Conservation (phyloP, 805 yeast species). For the Candida chauliodis region DNA sequence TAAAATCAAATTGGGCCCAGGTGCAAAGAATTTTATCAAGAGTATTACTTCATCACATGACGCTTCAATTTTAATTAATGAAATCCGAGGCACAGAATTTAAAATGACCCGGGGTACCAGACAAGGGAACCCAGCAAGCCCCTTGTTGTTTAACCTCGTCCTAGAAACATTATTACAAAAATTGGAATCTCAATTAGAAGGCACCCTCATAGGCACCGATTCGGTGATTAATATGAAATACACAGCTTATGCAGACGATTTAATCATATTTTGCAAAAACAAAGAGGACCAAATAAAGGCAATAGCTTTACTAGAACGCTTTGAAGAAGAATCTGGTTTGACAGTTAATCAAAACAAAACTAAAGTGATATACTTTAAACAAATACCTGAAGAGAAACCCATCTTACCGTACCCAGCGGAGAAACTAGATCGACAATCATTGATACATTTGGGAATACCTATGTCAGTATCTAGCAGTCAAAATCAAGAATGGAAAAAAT, state of each 20-base stretch:
- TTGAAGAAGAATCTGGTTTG: slow-evolving; percentile 1
- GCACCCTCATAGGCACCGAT: not conserved
- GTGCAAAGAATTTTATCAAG: not conserved
- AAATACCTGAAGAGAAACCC: too few species aligned
- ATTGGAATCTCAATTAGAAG: slow-evolving; percentile 1
- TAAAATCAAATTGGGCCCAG: not conserved
- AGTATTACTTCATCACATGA: not conserved
- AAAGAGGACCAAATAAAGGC: not conserved
- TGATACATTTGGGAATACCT: not conserved
- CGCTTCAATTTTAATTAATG: not conserved
- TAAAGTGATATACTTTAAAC: not conserved
- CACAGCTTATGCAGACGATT: slow-evolving; percentile 5
- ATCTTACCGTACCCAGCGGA: too few species aligned
- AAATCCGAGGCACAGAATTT: not conserved
- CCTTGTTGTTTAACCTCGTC: slow-evolving; percentile 1
- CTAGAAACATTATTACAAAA: slow-evolving; percentile 1
- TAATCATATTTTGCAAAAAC: not conserved
- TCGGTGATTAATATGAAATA: not conserved
- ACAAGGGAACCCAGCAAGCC: slow-evolving; percentile 5
- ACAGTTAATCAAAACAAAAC: not conserved
- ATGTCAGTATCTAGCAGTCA: not conserved
- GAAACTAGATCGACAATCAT: too few species aligned
- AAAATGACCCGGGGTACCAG: not conserved
- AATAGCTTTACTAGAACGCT: not conserved
- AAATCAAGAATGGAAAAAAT: not conserved